Conservation (phyloP, 179 eudicot species). For the Actinidia chinensis region DNA sequence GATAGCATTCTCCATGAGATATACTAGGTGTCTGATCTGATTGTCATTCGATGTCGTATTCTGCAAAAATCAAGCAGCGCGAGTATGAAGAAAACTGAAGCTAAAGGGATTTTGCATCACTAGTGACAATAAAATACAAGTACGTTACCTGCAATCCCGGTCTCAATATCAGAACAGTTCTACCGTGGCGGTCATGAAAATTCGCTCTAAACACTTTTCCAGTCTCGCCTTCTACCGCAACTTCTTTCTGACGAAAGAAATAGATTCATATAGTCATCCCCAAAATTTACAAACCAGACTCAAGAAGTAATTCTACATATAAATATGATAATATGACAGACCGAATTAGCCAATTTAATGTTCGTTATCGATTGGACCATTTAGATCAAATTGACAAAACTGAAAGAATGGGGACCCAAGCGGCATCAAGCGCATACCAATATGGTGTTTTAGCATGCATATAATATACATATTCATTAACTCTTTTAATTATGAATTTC, state of each 20-base stretch:
- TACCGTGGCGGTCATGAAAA: constrained; percentile 61
- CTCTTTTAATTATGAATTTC: not conserved
- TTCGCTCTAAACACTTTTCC: constrained; percentile 59
- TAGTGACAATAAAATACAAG: not conserved
- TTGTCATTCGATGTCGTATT: constrained; percentile 57
- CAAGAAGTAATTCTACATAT: not conserved
- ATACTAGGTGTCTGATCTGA: constrained; percentile 61
- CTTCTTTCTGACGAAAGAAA: constrained; percentile 42
- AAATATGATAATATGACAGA: not conserved
- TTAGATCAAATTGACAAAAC: not conserved
- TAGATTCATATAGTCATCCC: not conserved
- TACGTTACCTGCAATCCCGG: constrained; percentile 60
- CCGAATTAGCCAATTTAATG: not conserved
- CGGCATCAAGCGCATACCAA: too few species aligned
- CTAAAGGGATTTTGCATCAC: not conserved
- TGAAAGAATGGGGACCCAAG: not conserved
- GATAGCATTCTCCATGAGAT: constrained; percentile 67
- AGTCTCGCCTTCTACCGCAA: constrained; percentile 66
- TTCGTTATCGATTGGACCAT: not conserved
- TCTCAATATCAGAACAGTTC: constrained; percentile 56
- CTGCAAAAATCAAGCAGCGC: constrained; percentile 30
- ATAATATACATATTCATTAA: not conserved
- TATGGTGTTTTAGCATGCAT: not conserved
- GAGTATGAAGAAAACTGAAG: not conserved
- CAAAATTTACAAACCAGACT: not conserved